A percentile compares a stretch with the other conserved stretches of the same genome.
Evolutionary conservation across 306 rosid genomes (phyloP).

Genomic region (Sicyos baderoa): DNA sequence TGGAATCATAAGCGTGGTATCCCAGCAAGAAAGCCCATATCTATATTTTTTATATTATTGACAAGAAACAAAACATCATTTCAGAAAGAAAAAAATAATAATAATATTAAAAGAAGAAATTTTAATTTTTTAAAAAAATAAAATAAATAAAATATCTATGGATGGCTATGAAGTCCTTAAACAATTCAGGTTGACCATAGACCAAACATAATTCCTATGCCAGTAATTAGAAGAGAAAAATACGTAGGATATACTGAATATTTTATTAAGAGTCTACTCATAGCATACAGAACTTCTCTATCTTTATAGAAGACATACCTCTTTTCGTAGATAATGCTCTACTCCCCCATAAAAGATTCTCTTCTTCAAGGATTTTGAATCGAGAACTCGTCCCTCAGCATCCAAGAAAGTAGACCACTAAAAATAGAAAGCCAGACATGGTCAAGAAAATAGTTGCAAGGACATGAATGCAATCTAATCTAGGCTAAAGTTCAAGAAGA

Average conservation of each 20-base stretch:
- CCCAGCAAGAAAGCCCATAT: conserved; percentile 91
- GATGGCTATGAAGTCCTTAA: background rate
- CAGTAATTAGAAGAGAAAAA: background rate
- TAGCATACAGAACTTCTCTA: background rate
- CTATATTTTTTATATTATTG: conserved; percentile 33
- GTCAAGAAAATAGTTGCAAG: background rate
- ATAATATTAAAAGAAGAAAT: background rate
- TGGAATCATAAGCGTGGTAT: conserved; percentile 68
- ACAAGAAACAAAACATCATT: conserved; percentile 21
- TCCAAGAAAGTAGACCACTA: conserved; percentile 84
- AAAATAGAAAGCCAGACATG: conserved; percentile 20
- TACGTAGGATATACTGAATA: background rate
- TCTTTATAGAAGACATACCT: conserved; percentile 38
- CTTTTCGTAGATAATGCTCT: conserved; percentile 65
- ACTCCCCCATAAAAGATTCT: conserved; percentile 97
- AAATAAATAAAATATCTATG: background rate
- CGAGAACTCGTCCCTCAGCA: conserved; percentile 73
- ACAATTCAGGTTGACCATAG: background rate
- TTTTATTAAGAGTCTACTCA: background rate
- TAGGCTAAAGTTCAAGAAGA: background rate
- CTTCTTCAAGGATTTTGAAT: conserved; percentile 67
- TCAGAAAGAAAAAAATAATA: background rate
- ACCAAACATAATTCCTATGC: background rate
- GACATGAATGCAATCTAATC: background rate
- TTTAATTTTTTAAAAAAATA: no score